A percentile compares a stretch with the other conserved stretches of the same genome.
These are phyloP conservation scores for Thozetella sp. DNA, from an alignment of 495 filamentous ascomycete species.

Conservation along the genomic window DNA sequence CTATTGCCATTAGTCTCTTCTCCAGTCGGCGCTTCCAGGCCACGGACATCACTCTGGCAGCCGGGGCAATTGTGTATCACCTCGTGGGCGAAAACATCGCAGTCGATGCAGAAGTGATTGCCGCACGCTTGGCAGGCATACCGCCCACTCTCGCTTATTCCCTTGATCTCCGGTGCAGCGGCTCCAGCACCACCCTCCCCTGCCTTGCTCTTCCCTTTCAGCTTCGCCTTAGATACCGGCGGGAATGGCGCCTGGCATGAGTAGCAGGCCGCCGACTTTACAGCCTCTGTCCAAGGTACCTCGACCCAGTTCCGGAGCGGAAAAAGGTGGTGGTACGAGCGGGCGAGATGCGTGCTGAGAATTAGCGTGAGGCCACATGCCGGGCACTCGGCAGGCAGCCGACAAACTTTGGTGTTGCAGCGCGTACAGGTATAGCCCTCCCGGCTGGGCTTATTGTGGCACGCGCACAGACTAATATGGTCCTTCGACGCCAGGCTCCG, in stretches of 20 bases:
- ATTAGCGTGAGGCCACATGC: conserved; percentile 92
- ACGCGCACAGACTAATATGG: conserved; percentile 77
- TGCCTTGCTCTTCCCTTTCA: conserved; percentile 17
- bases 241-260: conserved; percentile 58
- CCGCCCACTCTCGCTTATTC: conserved; percentile 81
- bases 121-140: conserved; percentile 85
- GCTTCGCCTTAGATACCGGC: conserved; percentile 13
- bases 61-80: conserved; percentile 94
- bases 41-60: conserved; percentile 68
- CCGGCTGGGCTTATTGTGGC: conserved; percentile 79
- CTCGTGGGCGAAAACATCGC: conserved; percentile 93
- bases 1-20: conserved; percentile 14
- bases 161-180: conserved; percentile 51
- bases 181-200: conserved; percentile 34
- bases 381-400: conserved; percentile 88
- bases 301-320: conserved; percentile 89
- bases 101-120: conserved; percentile 96
- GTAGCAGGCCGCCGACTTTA: conserved; percentile 48
- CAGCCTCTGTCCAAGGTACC: conserved; percentile 79
- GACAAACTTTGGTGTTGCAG: conserved; percentile 88
- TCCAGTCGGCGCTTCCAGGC: background rate
- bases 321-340: conserved; percentile 96
- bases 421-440: conserved; percentile 93
- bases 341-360: conserved; percentile 90
- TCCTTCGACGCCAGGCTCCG: conserved; percentile 74